Conservation (phyloP, 2,329 filamentous ascomycete genomes). For the Aureobasidium sp. region DNA sequence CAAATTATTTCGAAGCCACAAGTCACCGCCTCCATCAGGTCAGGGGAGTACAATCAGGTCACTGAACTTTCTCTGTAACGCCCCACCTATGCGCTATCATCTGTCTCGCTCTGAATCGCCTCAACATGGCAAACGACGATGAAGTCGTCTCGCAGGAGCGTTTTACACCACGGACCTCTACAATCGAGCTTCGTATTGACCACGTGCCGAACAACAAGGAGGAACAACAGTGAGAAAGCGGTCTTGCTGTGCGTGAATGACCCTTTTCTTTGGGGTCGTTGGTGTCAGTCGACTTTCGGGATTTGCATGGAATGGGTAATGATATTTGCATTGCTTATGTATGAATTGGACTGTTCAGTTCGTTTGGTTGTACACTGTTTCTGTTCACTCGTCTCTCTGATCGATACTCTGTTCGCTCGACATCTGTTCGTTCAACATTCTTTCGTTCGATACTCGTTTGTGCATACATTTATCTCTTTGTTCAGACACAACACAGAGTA, state of each 20-base stretch:
- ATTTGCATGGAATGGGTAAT: not conserved
- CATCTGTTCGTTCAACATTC: no score
- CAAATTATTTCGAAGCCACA: not conserved
- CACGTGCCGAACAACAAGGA: not conserved
- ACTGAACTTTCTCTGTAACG: not conserved
- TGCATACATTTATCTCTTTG: no score
- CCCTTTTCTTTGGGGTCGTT: not conserved
- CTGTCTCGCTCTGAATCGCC: not conserved
- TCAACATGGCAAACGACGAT: not conserved
- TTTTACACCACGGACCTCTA: not conserved
- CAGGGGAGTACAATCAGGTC: not conserved
- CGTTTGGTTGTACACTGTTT: no score
- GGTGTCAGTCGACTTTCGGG: not conserved
- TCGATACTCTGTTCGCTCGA: no score
- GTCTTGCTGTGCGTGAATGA: not conserved
- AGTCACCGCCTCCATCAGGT: not conserved
- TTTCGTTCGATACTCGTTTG: no score
- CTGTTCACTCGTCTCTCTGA: no score
- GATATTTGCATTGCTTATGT: no score
- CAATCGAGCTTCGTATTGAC: not conserved
- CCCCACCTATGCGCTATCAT: no score
- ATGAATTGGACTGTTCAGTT: no score
- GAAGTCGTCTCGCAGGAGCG: not conserved
- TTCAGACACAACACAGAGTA: no score
- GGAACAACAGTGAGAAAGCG: not conserved